phyloP scores from a whole-genome alignment of 257 asterid genomes.

The Solanum tacnaense region DNA sequence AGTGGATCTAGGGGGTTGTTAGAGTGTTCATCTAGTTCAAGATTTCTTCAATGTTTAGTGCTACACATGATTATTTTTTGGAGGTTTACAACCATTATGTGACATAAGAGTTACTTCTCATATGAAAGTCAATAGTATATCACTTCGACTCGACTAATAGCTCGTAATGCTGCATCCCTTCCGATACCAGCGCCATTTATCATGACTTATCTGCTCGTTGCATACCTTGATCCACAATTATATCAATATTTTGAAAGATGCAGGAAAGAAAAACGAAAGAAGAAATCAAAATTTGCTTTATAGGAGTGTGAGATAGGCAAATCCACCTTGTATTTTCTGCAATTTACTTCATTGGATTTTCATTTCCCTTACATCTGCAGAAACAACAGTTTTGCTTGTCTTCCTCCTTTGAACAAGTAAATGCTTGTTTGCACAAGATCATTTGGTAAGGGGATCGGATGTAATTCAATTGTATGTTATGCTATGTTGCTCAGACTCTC shows the following conservation, averaged over 20 bases:
- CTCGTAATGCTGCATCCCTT: not conserved
- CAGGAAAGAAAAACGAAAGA: not conserved
- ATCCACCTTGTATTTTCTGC: too few relatives aligned
- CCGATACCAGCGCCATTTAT: not conserved
- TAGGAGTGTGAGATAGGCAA: too few relatives aligned
- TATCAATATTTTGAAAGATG: not conserved
- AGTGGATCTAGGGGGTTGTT: not conserved
- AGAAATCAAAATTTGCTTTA: too few relatives aligned
- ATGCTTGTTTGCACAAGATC: not conserved
- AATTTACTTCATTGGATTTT: too few relatives aligned
- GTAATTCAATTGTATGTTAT: not conserved
- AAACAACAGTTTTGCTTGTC: constrained; percentile 25
- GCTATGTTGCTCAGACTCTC: not conserved
- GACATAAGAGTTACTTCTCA: not conserved
- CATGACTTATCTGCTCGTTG: not conserved
- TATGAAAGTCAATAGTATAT: not conserved
- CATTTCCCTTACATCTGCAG: constrained; percentile 8
- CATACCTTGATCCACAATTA: not conserved
- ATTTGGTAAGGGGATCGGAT: not conserved
- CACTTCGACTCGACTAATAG: not conserved
- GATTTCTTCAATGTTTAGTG: not conserved
- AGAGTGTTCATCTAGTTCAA: not conserved
- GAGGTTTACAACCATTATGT: not conserved
- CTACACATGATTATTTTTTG: not conserved
- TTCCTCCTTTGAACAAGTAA: not conserved